Conservation (phyloP, 352 stramenopile species). For the Phytophthora foliorum region DNA sequence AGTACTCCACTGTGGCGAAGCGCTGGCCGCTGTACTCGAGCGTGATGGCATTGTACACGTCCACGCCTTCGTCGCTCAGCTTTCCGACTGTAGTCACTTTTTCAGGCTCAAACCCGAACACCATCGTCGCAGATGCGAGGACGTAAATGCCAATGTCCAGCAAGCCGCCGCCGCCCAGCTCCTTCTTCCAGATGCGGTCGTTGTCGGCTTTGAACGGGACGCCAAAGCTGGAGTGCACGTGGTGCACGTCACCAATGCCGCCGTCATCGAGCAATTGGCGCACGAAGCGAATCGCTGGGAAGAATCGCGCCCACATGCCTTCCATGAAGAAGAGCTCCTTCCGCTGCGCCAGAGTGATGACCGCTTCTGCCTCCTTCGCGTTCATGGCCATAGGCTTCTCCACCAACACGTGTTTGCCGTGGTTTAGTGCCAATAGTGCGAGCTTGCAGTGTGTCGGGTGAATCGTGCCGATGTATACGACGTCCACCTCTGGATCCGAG, state of each 20-base stretch:
- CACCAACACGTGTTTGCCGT: conserved; percentile 90
- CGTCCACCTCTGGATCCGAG: conserved; percentile 77
- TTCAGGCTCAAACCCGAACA: conserved; percentile 55
- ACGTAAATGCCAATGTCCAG: conserved; percentile 89
- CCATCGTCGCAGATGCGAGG: conserved; percentile 77
- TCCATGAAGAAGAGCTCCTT: conserved; percentile 73
- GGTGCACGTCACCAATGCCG: conserved; percentile 60
- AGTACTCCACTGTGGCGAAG: conserved; percentile 71
- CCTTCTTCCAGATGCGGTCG: conserved; percentile 73
- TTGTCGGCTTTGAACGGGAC: conserved; percentile 44
- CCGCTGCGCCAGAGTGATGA: conserved; percentile 38
- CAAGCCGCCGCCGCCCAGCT: conserved; percentile 75
- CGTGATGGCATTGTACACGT: conserved; percentile 66
- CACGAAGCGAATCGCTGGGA: conserved; percentile 70
- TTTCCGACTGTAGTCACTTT: conserved; percentile 60
- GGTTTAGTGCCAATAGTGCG: conserved; percentile 66
- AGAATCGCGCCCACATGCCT: conserved; percentile 90
- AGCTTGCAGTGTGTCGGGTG: conserved; percentile 80
- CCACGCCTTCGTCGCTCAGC: conserved; percentile 57
- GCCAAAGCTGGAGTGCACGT: conserved; percentile 49
- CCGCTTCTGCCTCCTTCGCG: conserved; percentile 65
- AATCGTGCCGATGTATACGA: conserved; percentile 92
- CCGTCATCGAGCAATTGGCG: conserved; percentile 51
- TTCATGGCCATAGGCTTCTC: conserved; percentile 93
- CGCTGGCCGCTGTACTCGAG: conserved; percentile 61